Percentiles rank a stretch among this genome's conserved stretches.
Evolutionary conservation across 176 grass and related monocot species (phyloP).

Genomic region (Luzula sylvatica): DNA sequence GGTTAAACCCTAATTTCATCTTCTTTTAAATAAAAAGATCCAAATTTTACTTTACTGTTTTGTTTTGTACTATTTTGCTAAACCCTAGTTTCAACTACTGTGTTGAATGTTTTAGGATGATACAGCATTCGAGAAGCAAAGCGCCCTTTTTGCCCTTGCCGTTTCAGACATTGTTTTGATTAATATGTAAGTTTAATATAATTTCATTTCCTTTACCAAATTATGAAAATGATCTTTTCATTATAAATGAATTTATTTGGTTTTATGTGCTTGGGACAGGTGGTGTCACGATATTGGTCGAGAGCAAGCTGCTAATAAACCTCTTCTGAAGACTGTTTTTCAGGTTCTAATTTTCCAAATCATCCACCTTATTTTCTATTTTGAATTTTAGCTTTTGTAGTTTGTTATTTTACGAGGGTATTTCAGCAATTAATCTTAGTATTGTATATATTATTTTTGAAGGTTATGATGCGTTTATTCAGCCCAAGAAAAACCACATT

Average conservation of each 20-base stretch:
- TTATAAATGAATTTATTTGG: conserved; percentile 6
- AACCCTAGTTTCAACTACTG: neutral
- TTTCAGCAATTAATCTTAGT: conserved; percentile 5
- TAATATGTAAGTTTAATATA: conserved; percentile 51
- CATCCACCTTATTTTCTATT: neutral
- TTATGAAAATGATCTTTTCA: neutral
- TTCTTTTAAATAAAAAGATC: conserved; percentile 1
- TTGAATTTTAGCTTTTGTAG: conserved; percentile 7
- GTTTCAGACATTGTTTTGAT: conserved; percentile 86
- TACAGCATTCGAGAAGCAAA: conserved; percentile 80
- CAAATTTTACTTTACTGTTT: neutral
- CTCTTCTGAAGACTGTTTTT: conserved; percentile 74
- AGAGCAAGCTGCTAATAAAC: conserved; percentile 69
- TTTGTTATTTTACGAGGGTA: conserved; percentile 1
- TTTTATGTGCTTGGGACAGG: conserved; percentile 27
- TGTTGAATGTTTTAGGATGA: conserved; percentile 44
- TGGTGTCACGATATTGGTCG: conserved; percentile 93
- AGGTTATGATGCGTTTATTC: conserved; percentile 72
- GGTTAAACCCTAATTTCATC: conserved; percentile 29
- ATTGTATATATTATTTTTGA: conserved; percentile 5
- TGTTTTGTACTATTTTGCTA: neutral
- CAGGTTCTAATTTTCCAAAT: conserved; percentile 27
- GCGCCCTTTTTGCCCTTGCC: conserved; percentile 69
- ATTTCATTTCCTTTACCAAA: neutral
- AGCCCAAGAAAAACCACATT: conserved; percentile 51